Conservation (phyloP, 345 rosid species). For the Boechera stricta region DNA sequence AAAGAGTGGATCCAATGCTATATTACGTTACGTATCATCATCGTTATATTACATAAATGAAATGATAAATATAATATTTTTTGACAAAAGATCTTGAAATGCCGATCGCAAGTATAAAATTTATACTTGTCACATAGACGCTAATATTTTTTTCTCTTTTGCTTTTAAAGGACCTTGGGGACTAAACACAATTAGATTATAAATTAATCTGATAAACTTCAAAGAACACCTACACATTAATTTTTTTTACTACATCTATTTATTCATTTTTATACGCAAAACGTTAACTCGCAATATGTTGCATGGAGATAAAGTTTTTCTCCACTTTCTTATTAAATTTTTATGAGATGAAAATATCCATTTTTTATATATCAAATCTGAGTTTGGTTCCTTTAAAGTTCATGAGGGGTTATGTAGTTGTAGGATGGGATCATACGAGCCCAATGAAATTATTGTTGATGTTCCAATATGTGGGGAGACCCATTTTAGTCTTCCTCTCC, state of each 20-base stretch:
- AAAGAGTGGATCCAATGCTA: slow-evolving; percentile 17
- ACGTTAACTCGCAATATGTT: background rate
- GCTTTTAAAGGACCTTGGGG: too few species aligned
- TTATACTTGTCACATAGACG: too few species aligned
- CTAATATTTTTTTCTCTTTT: too few species aligned
- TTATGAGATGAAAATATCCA: background rate
- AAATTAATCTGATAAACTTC: background rate
- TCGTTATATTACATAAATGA: background rate
- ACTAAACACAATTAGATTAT: background rate
- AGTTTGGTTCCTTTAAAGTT: slow-evolving; percentile 18
- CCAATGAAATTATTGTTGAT: slow-evolving; percentile 11
- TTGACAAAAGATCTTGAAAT: background rate
- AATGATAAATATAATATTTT: background rate
- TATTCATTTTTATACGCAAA: background rate
- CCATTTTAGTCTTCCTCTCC: slow-evolving; percentile 21
- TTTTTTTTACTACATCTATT: background rate
- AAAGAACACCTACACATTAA: background rate
- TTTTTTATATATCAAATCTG: background rate
- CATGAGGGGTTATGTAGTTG: background rate
- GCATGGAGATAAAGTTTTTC: slow-evolving; percentile 3
- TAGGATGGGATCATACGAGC: slow-evolving; percentile 8
- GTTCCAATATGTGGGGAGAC: slow-evolving; percentile 35
- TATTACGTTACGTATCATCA: slow-evolving; percentile 2
- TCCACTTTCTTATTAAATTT: slow-evolving; percentile 12
- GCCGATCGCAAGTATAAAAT: too few species aligned